Percentiles rank a stretch among this genome's conserved stretches.
Conservation (phyloP, 2,329 filamentous ascomycete genomes). For the Verticillium klebahnii region DNA sequence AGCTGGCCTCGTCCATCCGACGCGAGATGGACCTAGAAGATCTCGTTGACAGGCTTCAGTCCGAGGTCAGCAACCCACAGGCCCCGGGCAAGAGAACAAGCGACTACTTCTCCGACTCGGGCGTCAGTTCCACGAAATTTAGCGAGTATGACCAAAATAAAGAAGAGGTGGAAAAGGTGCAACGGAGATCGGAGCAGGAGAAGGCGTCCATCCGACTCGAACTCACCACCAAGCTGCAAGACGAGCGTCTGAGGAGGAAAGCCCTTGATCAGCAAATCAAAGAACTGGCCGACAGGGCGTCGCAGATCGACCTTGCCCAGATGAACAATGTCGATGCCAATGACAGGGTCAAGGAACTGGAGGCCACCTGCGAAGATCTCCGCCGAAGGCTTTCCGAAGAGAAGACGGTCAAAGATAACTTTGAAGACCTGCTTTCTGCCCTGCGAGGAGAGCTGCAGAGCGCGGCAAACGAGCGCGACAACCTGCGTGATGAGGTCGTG, state of each 20-base stretch:
- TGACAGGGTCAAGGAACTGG: constrained; percentile 69
- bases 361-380: constrained; percentile 75
- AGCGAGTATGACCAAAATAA: constrained; percentile 60
- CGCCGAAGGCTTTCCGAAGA: constrained; percentile 80
- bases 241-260: constrained; percentile 73
- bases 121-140: constrained; percentile 77
- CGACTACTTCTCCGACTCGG: constrained; percentile 97
- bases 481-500: constrained; percentile 82
- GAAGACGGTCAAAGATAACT: constrained; percentile 81
- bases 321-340: constrained; percentile 52
- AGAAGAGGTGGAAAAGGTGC: constrained; percentile 76
- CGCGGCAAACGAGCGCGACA: constrained; percentile 83
- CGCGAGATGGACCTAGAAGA: constrained; percentile 97
- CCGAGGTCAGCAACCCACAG: constrained; percentile 61
- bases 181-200: constrained; percentile 83
- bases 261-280: constrained; percentile 81
- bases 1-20: constrained; percentile 87
- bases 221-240: constrained; percentile 74
- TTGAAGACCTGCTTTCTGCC: constrained; percentile 84
- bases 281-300: constrained; percentile 72
- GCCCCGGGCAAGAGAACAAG: constrained; percentile 71
- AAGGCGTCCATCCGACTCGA: constrained; percentile 82
- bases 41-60: constrained; percentile 79
- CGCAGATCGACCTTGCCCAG: constrained; percentile 52
- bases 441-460: constrained; percentile 79